Percentiles rank a stretch among this genome's conserved stretches.
Conservation (phyloP, 1,284 basidiomycete species). For the Boletus smithii region DNA sequence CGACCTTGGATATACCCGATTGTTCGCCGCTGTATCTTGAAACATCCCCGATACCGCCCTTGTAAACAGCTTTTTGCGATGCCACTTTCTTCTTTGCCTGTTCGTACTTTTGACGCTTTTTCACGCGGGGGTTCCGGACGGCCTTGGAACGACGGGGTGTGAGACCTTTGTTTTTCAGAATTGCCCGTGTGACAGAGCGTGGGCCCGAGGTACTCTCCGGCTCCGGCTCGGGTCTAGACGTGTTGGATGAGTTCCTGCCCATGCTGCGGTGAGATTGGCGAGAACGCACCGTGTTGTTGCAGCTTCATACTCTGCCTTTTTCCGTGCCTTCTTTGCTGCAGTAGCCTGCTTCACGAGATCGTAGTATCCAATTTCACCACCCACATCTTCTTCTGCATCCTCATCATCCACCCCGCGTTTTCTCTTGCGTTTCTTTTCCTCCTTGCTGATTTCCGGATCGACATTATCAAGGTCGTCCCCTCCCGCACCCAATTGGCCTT, state of each 20-base stretch:
- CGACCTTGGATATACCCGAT: slow-evolving; percentile 81
- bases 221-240: slow-evolving; percentile 44
- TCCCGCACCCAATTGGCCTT: slow-evolving; percentile 41
- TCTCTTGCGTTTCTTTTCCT: slow-evolving; percentile 36
- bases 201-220: slow-evolving; percentile 63
- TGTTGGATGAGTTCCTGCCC: slow-evolving; percentile 2
- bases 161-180: slow-evolving; percentile 89
- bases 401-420: slow-evolving; percentile 47
- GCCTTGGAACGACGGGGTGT: slow-evolving; percentile 83
- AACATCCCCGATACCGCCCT: slow-evolving; percentile 69
- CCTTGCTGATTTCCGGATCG: slow-evolving; percentile 37
- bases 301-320: slow-evolving; percentile 78
- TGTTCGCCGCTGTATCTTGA: slow-evolving; percentile 69
- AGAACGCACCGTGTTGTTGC: slow-evolving; percentile 59
- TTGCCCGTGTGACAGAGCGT: slow-evolving; percentile 82
- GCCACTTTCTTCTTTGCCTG: slow-evolving; percentile 90
- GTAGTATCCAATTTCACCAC: slow-evolving; percentile 91
- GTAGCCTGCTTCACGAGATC: slow-evolving; percentile 77
- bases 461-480: slow-evolving; percentile 68
- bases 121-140: slow-evolving; percentile 92
- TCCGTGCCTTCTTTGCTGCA: slow-evolving; percentile 71
- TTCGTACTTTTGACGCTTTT: slow-evolving; percentile 89
- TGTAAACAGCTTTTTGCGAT: slow-evolving; percentile 86
- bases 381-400: slow-evolving; percentile 41
- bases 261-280: not conserved